These are phyloP conservation scores for Peribolospora baueri DNA, from an alignment of 768 basidiomycete species.

Conservation along the genomic window DNA sequence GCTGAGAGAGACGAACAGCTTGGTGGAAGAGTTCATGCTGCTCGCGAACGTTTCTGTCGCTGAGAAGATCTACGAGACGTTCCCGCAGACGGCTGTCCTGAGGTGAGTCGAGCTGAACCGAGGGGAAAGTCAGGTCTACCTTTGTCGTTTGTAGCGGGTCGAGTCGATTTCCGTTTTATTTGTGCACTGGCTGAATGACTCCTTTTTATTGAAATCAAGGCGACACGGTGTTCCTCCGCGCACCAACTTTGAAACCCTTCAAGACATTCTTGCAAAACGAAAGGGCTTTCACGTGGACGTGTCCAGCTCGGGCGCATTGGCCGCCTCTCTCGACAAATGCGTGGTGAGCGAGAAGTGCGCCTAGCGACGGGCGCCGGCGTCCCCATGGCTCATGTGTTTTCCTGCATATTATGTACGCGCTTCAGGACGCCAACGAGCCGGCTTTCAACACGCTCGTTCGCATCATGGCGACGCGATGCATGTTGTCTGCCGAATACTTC, in stretches of 20 bases:
- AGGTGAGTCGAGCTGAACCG: slow-evolving; percentile 26
- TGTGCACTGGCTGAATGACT: background rate
- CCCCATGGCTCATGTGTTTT: slow-evolving; percentile 2
- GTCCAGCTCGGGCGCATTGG: slow-evolving; percentile 69
- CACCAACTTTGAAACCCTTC: slow-evolving; percentile 82
- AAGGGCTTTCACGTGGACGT: slow-evolving; percentile 65
- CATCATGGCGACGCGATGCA: slow-evolving; percentile 97
- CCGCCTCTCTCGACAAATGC: slow-evolving; percentile 65
- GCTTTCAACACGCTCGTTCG: slow-evolving; percentile 93
- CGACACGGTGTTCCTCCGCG: slow-evolving; percentile 77
- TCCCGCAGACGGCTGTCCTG: slow-evolving; percentile 84
- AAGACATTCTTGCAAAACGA: slow-evolving; percentile 70
- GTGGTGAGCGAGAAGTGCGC: slow-evolving; percentile 28
- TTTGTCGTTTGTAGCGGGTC: background rate
- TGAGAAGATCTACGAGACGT: slow-evolving; percentile 67
- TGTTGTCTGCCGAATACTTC: slow-evolving; percentile 96
- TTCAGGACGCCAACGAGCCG: slow-evolving; percentile 52
- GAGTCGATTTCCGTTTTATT: background rate
- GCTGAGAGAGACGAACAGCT: slow-evolving; percentile 69
- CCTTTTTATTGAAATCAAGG: slow-evolving; percentile 21
- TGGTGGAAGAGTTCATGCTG: slow-evolving; percentile 98
- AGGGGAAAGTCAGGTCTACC: background rate
- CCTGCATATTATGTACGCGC: background rate
- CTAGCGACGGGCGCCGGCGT: background rate
- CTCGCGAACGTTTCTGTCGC: slow-evolving; percentile 92